Evolutionary conservation across 768 basidiomycete species (phyloP).

Genomic region (Coprinellus micaceus): DNA sequence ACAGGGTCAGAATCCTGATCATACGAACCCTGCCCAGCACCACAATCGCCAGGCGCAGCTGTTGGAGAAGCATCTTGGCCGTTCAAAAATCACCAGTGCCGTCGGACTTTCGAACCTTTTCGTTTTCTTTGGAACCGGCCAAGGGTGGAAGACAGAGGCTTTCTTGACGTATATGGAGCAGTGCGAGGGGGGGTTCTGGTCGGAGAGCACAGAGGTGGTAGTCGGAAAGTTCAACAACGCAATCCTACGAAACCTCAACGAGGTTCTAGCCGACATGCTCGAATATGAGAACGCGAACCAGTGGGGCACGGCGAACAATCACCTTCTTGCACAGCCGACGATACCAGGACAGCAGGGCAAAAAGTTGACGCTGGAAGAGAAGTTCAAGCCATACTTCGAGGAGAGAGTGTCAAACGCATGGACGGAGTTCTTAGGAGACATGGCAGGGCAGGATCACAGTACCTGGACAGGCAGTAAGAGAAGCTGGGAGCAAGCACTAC

Average conservation of each 20-base stretch:
- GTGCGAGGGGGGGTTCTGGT: neutral
- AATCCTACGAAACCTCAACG: no score
- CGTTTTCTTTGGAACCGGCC: neutral
- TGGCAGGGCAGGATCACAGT: constrained; percentile 4
- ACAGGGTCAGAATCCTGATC: neutral
- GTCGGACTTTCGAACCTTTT: neutral
- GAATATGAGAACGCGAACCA: neutral
- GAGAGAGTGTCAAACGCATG: constrained; percentile 1
- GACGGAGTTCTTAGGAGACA: neutral
- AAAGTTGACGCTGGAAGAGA: neutral
- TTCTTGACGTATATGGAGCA: neutral
- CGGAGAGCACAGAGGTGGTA: no score
- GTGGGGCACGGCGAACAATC: constrained; percentile 1
- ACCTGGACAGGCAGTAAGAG: neutral
- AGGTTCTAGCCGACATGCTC: neutral
- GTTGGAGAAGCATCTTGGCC: neutral
- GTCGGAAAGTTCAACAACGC: neutral
- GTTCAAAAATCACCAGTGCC: neutral
- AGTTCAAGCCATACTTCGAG: constrained; percentile 8
- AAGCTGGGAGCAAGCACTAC: constrained; percentile 8
- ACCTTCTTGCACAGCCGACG: neutral
- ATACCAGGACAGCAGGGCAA: neutral
- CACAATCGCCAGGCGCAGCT: neutral
- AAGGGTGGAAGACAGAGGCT: neutral
- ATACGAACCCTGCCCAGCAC: neutral